phyloP scores from a whole-genome alignment of 2,329 filamentous ascomycete species.

The Chaetomium olivaceum region DNA sequence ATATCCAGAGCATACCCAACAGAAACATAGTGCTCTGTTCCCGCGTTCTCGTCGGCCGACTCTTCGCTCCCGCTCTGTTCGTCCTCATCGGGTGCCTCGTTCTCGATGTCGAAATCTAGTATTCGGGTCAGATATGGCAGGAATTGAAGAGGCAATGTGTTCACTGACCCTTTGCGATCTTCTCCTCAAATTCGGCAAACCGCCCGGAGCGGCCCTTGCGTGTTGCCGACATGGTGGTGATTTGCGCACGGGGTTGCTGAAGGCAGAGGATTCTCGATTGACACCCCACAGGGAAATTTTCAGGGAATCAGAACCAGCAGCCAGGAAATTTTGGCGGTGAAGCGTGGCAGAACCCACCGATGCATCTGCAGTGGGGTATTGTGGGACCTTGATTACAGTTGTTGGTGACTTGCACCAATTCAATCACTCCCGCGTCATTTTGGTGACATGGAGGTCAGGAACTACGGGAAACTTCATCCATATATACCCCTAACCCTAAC shows the following conservation, averaged over 20 bases:
- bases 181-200: constrained; percentile 63
- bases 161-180: constrained; percentile 60
- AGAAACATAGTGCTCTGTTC: constrained; percentile 82
- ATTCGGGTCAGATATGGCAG: neutral
- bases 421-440: too few relatives aligned
- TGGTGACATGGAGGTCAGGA: too few relatives aligned
- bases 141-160: neutral
- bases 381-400: constrained; percentile 18
- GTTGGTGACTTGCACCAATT: too few relatives aligned
- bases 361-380: constrained; percentile 5
- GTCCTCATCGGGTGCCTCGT: constrained; percentile 57
- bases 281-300: constrained; percentile 35
- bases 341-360: constrained; percentile 42
- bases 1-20: constrained; percentile 58
- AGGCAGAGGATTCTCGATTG: constrained; percentile 19
- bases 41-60: constrained; percentile 36
- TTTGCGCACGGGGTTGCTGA: neutral
- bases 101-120: constrained; percentile 80
- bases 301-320: constrained; percentile 15
- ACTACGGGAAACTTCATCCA: too few relatives aligned
- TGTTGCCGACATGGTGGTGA: constrained; percentile 32
- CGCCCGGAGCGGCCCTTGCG: constrained; percentile 54
- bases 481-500: too few relatives aligned
- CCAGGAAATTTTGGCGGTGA: constrained; percentile 55
- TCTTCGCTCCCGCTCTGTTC: constrained; percentile 50